These are phyloP conservation scores for Pulveroboletus sp. DNA, from an alignment of 768 basidiomycete species.

Conservation along the genomic window DNA sequence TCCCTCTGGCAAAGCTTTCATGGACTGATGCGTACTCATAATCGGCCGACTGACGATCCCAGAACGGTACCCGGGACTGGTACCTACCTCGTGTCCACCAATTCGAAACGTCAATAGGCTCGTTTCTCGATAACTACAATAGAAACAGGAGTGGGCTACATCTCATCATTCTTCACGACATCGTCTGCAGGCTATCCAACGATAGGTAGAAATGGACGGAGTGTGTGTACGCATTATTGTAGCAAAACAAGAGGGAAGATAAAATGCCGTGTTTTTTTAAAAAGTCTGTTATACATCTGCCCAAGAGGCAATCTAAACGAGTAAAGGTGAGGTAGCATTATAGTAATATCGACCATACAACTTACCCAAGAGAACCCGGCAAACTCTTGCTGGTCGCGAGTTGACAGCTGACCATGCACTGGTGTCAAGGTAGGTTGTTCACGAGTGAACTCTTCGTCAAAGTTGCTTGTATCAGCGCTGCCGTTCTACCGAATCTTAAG, in stretches of 20 bases:
- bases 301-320: constrained; percentile 43
- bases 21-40: constrained; percentile 61
- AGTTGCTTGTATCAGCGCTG: constrained; percentile 86
- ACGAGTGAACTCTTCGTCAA: constrained; percentile 94
- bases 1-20: constrained; percentile 80
- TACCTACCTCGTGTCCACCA: constrained; percentile 49
- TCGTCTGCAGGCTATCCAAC: constrained; percentile 33
- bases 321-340: neutral
- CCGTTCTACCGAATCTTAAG: constrained; percentile 50
- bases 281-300: constrained; percentile 45
- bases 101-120: constrained; percentile 22
- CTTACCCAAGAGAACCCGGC: constrained; percentile 93
- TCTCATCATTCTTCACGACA: constrained; percentile 15
- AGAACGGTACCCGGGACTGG: constrained; percentile 62
- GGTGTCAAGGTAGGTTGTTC: constrained; percentile 98
- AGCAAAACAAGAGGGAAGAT: constrained; percentile 29
- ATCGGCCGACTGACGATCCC: constrained; percentile 28
- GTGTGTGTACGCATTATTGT: constrained; percentile 30
- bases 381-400: constrained; percentile 92
- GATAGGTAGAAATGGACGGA: constrained; percentile 32
- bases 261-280: constrained; percentile 17
- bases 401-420: constrained; percentile 87
- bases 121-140: constrained; percentile 2
- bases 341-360: neutral
- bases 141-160: constrained; percentile 17